A percentile compares a stretch with the other conserved stretches of the same genome.
Evolutionary conservation across 371 early-diverging fungal genomes (phyloP).

Genomic region (Zopfochytrium polystomum): DNA sequence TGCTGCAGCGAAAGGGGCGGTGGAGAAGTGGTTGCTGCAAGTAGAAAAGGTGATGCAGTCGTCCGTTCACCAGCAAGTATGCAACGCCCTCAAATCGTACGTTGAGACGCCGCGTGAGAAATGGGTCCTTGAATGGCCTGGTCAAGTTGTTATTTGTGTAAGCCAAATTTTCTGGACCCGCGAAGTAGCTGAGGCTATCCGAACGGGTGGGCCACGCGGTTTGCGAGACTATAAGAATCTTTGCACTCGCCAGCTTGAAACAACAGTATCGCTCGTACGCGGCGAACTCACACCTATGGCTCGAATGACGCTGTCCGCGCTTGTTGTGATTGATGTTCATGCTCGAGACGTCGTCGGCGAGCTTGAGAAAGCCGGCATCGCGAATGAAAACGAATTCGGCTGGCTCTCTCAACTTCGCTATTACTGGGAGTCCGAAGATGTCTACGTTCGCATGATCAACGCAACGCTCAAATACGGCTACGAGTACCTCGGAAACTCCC

Average conservation of each 20-base stretch:
- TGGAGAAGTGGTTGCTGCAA: conserved; percentile 57
- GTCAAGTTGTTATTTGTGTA: conserved; percentile 58
- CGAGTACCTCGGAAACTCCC: conserved; percentile 55
- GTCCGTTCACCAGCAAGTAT: conserved; percentile 48
- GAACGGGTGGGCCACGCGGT: conserved; percentile 39
- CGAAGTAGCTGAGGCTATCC: conserved; percentile 50
- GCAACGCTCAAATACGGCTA: conserved; percentile 53
- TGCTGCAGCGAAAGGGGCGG: conserved; percentile 53
- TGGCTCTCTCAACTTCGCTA: conserved; percentile 59
- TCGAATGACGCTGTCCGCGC: conserved; percentile 51
- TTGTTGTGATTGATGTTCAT: conserved; percentile 58
- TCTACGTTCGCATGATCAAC: conserved; percentile 56
- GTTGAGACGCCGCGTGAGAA: conserved; percentile 47
- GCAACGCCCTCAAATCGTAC: conserved; percentile 49
- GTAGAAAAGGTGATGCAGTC: conserved; percentile 56
- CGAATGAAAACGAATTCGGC: conserved; percentile 49
- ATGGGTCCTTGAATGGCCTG: conserved; percentile 59
- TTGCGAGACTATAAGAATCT: conserved; percentile 41
- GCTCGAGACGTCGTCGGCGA: conserved; percentile 54
- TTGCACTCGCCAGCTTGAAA: conserved; percentile 47
- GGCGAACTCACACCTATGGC: conserved; percentile 51
- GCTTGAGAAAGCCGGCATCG: conserved; percentile 40
- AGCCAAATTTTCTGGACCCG: conserved; percentile 58
- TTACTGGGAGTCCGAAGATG: conserved; percentile 58
- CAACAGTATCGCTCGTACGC: conserved; percentile 51